phyloP scores from a whole-genome alignment of 768 basidiomycete species.

The Kwoniella dendrophila region DNA sequence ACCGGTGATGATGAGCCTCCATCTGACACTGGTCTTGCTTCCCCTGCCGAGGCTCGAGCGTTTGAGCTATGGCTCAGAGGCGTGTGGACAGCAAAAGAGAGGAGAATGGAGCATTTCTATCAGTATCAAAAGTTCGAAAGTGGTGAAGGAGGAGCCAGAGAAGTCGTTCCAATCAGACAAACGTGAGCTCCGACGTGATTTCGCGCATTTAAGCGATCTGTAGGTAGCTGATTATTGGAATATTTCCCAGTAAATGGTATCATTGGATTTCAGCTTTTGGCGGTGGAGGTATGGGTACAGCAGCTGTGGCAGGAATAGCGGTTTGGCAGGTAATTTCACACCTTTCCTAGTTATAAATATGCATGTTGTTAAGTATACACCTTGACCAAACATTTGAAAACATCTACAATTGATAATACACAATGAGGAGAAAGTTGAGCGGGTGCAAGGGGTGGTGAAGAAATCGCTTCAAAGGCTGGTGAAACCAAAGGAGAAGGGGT shows the following conservation, averaged over 20 bases:
- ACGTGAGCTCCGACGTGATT: conserved; percentile 29
- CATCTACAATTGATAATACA: conserved; percentile 34
- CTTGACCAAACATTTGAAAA: conserved; percentile 7
- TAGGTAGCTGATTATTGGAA: neutral
- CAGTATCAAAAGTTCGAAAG: conserved; percentile 61
- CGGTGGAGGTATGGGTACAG: conserved; percentile 39
- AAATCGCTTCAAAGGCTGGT: conserved; percentile 10
- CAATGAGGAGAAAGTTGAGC: conserved; percentile 38
- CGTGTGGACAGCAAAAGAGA: conserved; percentile 85
- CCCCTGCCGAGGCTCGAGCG: conserved; percentile 63
- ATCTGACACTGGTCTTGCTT: conserved; percentile 54
- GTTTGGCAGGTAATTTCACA: conserved; percentile 9
- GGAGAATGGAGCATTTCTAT: conserved; percentile 69
- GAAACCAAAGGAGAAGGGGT: conserved; percentile 20
- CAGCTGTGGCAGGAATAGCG: conserved; percentile 8
- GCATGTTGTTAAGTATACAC: conserved; percentile 12
- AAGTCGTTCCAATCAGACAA: conserved; percentile 38
- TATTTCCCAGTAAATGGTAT: conserved; percentile 44
- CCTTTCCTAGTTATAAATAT: conserved; percentile 1
- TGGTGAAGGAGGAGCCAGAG: conserved; percentile 21
- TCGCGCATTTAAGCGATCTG: too few relatives aligned
- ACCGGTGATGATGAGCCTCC: conserved; percentile 47
- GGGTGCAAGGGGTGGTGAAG: conserved; percentile 21
- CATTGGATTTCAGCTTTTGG: conserved; percentile 44
- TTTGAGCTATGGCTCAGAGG: conserved; percentile 84